A percentile compares a stretch with the other conserved stretches of the same genome.
Conservation (phyloP, 148 eudicot species). For the Vaccinium myrtillus region DNA sequence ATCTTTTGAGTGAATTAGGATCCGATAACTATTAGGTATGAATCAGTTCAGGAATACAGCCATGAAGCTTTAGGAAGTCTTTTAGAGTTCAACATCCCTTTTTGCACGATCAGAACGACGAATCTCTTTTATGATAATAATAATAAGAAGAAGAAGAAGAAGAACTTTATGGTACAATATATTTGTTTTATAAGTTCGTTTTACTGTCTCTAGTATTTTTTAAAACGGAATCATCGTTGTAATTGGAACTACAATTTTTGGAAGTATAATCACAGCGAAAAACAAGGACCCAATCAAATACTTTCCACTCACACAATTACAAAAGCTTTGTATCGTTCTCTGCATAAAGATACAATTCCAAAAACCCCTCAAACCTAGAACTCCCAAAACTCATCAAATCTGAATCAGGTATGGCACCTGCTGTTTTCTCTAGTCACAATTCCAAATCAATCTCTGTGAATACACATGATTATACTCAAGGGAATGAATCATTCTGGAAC, state of each 20-base stretch:
- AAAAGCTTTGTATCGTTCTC: background rate
- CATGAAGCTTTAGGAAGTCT: no score
- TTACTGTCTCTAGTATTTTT: no score
- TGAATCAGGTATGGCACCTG: background rate
- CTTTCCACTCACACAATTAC: background rate
- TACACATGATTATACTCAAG: background rate
- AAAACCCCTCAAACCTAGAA: background rate
- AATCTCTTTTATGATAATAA: no score
- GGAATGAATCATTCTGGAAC: background rate
- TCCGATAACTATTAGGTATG: no score
- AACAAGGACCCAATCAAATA: background rate
- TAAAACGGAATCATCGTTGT: background rate
- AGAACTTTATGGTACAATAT: no score
- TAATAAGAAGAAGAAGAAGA: no score
- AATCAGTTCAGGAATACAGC: no score
- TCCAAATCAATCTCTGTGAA: background rate
- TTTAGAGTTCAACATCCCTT: no score
- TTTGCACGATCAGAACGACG: no score
- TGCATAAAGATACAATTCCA: background rate
- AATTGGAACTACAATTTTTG: background rate
- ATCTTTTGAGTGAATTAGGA: no score
- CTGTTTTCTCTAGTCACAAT: background rate
- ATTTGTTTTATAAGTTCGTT: background rate
- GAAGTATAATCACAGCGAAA: background rate
- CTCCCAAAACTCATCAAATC: background rate